A percentile compares a stretch with the other conserved stretches of the same genome.
Conservation (phyloP, 345 rosid species). For the Heritiera littoralis region DNA sequence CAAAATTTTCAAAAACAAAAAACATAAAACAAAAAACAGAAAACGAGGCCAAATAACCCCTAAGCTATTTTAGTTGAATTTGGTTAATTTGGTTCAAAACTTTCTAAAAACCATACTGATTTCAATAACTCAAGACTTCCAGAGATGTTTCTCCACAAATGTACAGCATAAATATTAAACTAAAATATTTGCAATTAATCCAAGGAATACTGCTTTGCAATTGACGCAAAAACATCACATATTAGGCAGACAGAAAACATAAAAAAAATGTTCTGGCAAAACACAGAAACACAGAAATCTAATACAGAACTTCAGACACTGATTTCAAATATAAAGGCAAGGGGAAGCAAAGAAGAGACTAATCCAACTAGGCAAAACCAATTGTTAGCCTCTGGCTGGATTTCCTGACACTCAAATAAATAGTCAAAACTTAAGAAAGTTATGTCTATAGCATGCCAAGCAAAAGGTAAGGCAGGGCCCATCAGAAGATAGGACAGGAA, state of each 20-base stretch:
- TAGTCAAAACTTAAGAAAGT: background rate
- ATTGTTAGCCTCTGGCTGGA: background rate
- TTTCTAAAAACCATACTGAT: background rate
- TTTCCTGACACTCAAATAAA: background rate
- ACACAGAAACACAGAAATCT: background rate
- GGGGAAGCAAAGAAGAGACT: background rate
- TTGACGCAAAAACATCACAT: background rate
- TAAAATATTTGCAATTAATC: background rate
- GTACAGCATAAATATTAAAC: background rate
- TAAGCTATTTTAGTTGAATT: background rate
- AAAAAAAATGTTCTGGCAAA: conserved; percentile 12
- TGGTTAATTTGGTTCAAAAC: background rate
- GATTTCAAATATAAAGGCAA: background rate
- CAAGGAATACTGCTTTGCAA: background rate
- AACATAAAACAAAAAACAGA: too few relatives aligned
- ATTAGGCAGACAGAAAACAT: background rate
- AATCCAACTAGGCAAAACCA: background rate
- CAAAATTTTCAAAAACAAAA: too few relatives aligned
- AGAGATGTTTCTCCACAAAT: background rate
- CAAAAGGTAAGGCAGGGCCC: too few relatives aligned
- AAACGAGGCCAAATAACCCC: too few relatives aligned
- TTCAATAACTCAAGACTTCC: conserved; percentile 8
- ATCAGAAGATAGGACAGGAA: too few relatives aligned
- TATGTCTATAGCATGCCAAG: background rate
- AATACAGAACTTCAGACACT: background rate